Percentiles rank a stretch among this genome's conserved stretches.
These are phyloP conservation scores for Tuber magnatum DNA, from an alignment of 495 filamentous ascomycete genomes.

Conservation along the genomic window DNA sequence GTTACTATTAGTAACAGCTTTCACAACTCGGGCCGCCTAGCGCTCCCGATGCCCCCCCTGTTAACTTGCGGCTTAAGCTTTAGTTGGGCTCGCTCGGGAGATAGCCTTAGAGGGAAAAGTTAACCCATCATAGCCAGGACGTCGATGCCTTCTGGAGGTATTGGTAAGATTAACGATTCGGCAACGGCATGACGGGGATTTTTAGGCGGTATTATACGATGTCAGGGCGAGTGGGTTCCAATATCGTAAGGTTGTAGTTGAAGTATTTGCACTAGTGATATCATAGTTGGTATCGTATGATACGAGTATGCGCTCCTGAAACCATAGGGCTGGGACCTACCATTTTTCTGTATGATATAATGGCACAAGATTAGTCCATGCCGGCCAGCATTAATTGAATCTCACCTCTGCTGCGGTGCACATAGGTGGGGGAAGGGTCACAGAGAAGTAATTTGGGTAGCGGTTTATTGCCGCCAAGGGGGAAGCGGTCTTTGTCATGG, in stretches of 20 bases:
- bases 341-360: not conserved
- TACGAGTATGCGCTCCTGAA: not conserved
- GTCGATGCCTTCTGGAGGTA: not conserved
- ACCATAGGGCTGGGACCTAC: not conserved
- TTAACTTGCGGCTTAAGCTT: not conserved
- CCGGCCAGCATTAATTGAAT: not conserved
- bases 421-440: not conserved
- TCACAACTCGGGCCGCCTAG: not conserved
- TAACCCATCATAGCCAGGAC: not conserved
- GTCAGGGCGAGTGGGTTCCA: not conserved
- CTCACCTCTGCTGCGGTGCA: not conserved
- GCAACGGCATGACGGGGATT: not conserved
- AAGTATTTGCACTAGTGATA: too few relatives aligned
- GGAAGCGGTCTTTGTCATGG: not conserved
- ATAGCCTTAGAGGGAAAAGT: not conserved
- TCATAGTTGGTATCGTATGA: too few relatives aligned
- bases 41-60: not conserved
- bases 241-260: not conserved
- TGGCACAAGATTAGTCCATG: not conserved
- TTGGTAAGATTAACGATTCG: not conserved
- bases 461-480: not conserved
- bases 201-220: not conserved
- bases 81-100: not conserved
- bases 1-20: not conserved
- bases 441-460: not conserved